phyloP scores from a whole-genome alignment of 495 filamentous ascomycete genomes.

The Aspergillus heteromorphus region DNA sequence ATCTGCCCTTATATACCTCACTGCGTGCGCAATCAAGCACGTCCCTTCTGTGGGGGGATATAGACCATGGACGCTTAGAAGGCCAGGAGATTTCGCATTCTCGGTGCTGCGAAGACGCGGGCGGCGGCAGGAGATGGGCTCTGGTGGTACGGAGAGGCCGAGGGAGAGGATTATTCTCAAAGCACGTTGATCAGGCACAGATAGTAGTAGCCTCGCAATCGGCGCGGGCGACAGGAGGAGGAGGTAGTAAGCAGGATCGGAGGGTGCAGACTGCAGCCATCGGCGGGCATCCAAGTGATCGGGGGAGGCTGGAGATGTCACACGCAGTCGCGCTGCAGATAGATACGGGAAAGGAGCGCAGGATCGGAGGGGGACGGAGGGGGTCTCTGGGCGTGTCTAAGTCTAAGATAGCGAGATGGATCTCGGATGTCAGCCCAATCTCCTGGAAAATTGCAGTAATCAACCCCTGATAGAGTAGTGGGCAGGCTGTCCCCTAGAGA shows the following conservation, averaged over 20 bases:
- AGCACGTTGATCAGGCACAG: neutral
- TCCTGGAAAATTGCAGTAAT: neutral
- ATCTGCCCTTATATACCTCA: neutral
- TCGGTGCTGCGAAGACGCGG: neutral
- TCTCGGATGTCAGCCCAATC: neutral
- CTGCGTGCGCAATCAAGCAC: neutral
- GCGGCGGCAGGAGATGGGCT: neutral
- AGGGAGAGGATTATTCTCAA: neutral
- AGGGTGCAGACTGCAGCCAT: neutral
- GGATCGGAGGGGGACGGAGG: neutral
- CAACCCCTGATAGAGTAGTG: constrained; percentile 9
- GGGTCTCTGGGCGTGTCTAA: no score
- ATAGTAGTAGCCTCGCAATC: constrained; percentile 1
- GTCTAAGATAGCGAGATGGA: neutral
- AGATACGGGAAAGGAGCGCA: neutral
- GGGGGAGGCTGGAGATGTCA: neutral
- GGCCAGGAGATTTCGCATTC: neutral
- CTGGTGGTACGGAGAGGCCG: neutral
- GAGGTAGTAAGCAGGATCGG: constrained; percentile 4
- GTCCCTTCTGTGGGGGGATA: neutral
- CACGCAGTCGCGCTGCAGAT: neutral
- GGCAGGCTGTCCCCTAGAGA: no score
- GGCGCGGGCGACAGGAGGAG: neutral
- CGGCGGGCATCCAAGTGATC: neutral
- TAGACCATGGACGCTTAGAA: neutral